Evolutionary conservation across 148 eudicot genomes (phyloP), one percentile per base, ranked within the genome.

Genomic region (Arbutus unedo): DNA sequence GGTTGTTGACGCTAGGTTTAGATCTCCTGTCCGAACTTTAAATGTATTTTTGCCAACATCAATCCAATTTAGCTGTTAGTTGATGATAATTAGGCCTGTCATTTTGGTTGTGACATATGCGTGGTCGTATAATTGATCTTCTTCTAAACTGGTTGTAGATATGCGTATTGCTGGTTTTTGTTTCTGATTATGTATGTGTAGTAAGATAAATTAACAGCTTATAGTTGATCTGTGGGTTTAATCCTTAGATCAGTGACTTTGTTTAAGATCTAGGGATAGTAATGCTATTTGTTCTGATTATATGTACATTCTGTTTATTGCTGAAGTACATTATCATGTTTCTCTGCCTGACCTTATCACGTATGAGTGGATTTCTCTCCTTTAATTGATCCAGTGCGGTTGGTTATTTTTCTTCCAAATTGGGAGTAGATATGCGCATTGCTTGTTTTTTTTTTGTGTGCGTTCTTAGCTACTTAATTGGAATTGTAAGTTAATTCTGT

Each of bases 301-400:
- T 60, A 74, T 41, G 49, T 43, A 49, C 48, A 51, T 53, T 81
- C 8, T 31, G 25, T 56, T n/a, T 7, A 64, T 82, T 45, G 16
- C 19, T 62, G n/a, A 49, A 56, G 8, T 38, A 25, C n/a, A 54
- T 59, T 72, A 75, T 85, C 74, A 76, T 56, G 62, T 23, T 79
- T 45, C 45, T 53, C 21, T 67, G 48, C n/a, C 14, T 86, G 55
- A 72, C 25, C 38, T 10, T n/a, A 55, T 84, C 49, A 25, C 68
- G n/a, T 86, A 79, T 74, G 89, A 90, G 95, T 86, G 8, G 98
- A 93, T 78, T 93, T 86, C 87, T 93, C 94, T 78, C 98, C 95
- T 93, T 92, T 89, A 21, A 64, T 64, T 64, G 70, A 64, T 23
- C 38, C 70, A 25, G 9, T 23, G 38, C 15, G 13, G 3, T 23